Base-by-base conservation (phyloP, 73 alveolate genomes). In the Durusdinium trenchii region DNA sequence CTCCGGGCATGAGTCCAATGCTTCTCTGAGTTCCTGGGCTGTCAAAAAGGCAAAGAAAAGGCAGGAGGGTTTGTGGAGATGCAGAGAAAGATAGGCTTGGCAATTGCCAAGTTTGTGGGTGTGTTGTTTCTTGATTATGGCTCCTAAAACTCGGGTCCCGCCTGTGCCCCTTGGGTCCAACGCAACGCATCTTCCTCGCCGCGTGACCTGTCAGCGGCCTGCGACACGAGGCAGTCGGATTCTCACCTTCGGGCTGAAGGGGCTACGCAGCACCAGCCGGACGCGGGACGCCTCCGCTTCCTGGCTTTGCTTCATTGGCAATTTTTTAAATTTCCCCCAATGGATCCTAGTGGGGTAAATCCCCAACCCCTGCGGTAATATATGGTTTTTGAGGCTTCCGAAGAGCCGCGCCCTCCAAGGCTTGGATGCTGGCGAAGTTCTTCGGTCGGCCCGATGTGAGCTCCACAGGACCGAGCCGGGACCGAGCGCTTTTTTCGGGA, bases 241-340 rank as follows among this genome's bases (percentile, higher is more conserved):
- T 69, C 86, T 93, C 61, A 75, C 96, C 73, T 64, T 99, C 64
- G 99, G 99, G 73, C 87, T 99, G 98, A 54, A 57, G 30, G 86
- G 90, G 57, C 76, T 99, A 61, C 86, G 69, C 51, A 71, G 94
- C 89, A 86, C 99, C 57, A 99, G 99, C 54, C 97, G 95, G 75
- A 99, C 96, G 62, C 95, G 99, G 67, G 99, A 99, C 28, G 99
- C 98, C 40, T 76, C 99, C 5, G 99, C 99, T 26, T 91, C 23
- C 69, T 23, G 32, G 69, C 23, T 57, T 57, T 57, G 69, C 12
- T 16, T 12, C 69, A 57, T 57, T 57, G 12, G 23, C 12, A 16
- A 57, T 16, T 23, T 23, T 57, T 57, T 57, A 57, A 57, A 57
- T 16, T 16, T 57, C 69, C 69, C 32, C 32, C 32, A 57, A n/a